Percentiles rank a stretch among this genome's conserved stretches.
These are phyloP conservation scores for Cercophora scortea DNA, from an alignment of 495 filamentous ascomycete genomes.

Conservation along the genomic window DNA sequence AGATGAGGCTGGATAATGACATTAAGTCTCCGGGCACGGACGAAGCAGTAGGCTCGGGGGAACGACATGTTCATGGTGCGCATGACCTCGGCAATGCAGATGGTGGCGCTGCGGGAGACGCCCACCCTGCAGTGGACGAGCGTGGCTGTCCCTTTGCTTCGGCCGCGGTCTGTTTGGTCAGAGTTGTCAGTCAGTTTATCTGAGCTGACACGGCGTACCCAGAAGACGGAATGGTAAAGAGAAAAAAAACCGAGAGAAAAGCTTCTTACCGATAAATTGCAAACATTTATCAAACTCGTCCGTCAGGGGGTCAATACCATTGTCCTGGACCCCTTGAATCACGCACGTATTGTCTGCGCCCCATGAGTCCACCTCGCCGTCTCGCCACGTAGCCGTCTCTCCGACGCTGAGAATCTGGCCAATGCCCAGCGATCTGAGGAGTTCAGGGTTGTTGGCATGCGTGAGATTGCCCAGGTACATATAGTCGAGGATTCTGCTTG, in stretches of 20 bases:
- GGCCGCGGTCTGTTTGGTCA: conserved; percentile 57
- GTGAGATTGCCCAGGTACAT: conserved; percentile 91
- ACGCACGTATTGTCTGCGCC: conserved; percentile 66
- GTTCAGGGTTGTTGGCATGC: conserved; percentile 86
- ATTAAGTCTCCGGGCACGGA: conserved; percentile 77
- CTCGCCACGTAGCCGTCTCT: conserved; percentile 74
- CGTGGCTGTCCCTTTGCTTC: conserved; percentile 67
- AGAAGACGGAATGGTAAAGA: not conserved
- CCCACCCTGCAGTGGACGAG: conserved; percentile 95
- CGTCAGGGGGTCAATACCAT: conserved; percentile 87
- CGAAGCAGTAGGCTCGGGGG: conserved; percentile 91
- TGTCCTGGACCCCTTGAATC: conserved; percentile 85
- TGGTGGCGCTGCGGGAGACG: conserved; percentile 89
- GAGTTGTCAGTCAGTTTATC: too few relatives aligned
- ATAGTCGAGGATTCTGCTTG: conserved; percentile 82
- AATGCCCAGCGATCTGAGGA: conserved; percentile 75
- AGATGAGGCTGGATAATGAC: conserved; percentile 59
- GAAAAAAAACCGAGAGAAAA: not conserved
- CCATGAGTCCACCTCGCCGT: conserved; percentile 59
- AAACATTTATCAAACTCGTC: conserved; percentile 82
- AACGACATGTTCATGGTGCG: conserved; percentile 68
- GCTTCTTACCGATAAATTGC: conserved; percentile 76
- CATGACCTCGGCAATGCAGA: conserved; percentile 99
- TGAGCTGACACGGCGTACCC: not conserved
- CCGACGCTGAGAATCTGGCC: conserved; percentile 87